Evolutionary conservation across 1,139 yeast genomes (phyloP).

Genomic region (Blastobotrys capitulatus): DNA sequence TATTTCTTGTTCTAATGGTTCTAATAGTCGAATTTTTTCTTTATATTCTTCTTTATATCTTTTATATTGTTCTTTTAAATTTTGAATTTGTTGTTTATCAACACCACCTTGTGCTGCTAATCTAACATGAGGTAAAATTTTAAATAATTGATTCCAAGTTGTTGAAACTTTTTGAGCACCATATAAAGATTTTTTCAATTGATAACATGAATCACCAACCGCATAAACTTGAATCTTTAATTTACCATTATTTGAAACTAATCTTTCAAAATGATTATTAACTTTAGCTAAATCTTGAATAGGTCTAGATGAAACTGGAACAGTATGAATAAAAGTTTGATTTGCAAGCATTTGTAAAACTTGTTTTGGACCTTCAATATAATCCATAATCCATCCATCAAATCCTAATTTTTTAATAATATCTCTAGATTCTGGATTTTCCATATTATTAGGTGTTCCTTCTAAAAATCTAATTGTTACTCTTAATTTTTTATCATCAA

Average conservation of each 20-base stretch:
- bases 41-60: no score
- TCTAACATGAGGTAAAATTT: neutral
- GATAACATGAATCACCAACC: conserved; percentile 10
- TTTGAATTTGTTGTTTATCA: neutral
- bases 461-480: conserved; percentile 46
- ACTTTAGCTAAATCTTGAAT: neutral
- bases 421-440: conserved; percentile 16
- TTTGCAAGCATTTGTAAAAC: conserved; percentile 72
- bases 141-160: neutral
- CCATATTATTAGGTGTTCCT: conserved; percentile 15
- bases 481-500: conserved; percentile 31
- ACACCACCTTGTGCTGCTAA: neutral
- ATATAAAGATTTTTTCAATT: conserved; percentile 19
- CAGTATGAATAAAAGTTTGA: conserved; percentile 48
- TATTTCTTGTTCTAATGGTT: neutral
- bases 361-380: conserved; percentile 65
- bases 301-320: conserved; percentile 52
- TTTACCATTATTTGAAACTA: conserved; percentile 8
- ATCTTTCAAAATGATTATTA: conserved; percentile 5
- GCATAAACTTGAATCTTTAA: conserved; percentile 13
- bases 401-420: conserved; percentile 54
- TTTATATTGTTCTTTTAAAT: no score
- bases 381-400: conserved; percentile 73
- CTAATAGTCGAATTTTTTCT: no score
- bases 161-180: conserved; percentile 15